Conservation (phyloP, 208 protist genomes). For the Plasmodiophora brassicae region DNA sequence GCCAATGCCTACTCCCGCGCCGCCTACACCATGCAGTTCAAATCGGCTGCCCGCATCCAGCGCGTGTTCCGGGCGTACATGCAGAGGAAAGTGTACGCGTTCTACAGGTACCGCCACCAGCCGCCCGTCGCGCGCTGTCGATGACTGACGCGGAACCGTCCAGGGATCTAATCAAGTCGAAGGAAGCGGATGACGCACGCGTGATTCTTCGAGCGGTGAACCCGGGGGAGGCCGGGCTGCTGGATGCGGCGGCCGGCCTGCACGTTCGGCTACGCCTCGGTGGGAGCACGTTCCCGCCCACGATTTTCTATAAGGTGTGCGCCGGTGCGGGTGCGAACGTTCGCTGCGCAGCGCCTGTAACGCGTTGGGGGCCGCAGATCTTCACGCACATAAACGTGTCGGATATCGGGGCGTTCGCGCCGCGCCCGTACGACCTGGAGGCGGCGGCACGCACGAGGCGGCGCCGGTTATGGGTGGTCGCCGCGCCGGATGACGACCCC, state of each 20-base stretch:
- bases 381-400: conserved; percentile 51
- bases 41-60: neutral
- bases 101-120: neutral
- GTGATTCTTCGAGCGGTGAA: conserved; percentile 56
- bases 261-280: conserved; percentile 59
- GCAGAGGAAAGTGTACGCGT: neutral
- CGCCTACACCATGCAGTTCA: neutral
- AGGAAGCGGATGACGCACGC: conserved; percentile 37
- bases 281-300: conserved; percentile 54
- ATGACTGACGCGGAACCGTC: neutral
- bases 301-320: conserved; percentile 56
- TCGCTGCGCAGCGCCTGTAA: neutral
- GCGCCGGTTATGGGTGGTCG: neutral
- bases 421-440: conserved; percentile 49
- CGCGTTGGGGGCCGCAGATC: conserved; percentile 25
- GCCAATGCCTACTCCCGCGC: neutral
- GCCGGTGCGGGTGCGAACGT: too few relatives aligned
- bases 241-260: conserved; percentile 53
- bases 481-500: neutral
- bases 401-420: conserved; percentile 56
- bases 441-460: neutral
- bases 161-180: conserved; percentile 48
- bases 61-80: neutral
- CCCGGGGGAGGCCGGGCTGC: conserved; percentile 49
- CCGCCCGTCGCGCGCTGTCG: neutral